Evolutionary conservation across 2,329 filamentous ascomycete genomes (phyloP), one percentile per base, ranked within the genome.

Genomic region (Colletotrichum viniferum): DNA sequence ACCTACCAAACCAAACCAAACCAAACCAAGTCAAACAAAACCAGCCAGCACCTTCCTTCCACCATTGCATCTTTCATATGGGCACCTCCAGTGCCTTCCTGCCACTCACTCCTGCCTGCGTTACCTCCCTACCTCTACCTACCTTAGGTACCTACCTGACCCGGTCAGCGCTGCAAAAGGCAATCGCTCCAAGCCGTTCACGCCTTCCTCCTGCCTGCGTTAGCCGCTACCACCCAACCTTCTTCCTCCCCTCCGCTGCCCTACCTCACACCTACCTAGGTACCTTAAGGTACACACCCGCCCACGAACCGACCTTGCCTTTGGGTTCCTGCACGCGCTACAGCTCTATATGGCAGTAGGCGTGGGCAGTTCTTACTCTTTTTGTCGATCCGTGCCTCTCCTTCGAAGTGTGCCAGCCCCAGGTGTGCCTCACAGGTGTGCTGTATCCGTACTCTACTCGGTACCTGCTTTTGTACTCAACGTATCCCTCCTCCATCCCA

Each of bases 391-490:
- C 34, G 43, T 70, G 58, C 66, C 60, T 71, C 32, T 58, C 56
- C 58, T 63, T 48, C 30, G 30, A 34, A 55, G 56, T 68, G 63
- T 73, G 73, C 38, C 63, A 72, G 73, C 58, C 58, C 30, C 28
- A 34, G 30, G 67, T 43, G 58, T 62, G 71, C 58, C 48, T 30
- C 67, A 56, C 38, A 43, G 36, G 71, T 65, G 36, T 38, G 36
- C 36, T 38, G 36, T 38, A 38, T 38, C 36, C 36, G 36, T 38
- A 38, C 36, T 38, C 36, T 38, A 65, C 36, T 63, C 58, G 32
- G 73, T 76, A 76, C 73, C 73, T 76, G 73, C 73, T 76, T 76
- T 55, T 71, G 66, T 66, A 61, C 73, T 58, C 26, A 14, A 56
- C 36, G 30, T 9, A 60, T 69, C 56, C 67, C 18, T 64, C 60